Conservation (phyloP, 306 rosid species). For the Vigna angularis region DNA sequence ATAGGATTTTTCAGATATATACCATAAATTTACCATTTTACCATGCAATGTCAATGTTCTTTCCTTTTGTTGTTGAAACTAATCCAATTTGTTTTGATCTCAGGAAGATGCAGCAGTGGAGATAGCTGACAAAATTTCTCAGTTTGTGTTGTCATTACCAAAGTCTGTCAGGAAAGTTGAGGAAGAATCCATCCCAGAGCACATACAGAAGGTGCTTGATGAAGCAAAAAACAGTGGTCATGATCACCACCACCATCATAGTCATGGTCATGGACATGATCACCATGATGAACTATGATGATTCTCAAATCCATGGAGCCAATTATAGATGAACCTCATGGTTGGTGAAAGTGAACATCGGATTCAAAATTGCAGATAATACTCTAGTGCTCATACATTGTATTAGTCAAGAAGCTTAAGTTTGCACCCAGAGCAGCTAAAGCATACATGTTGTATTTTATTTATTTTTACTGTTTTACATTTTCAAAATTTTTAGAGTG, state of each 20-base stretch:
- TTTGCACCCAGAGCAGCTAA: not conserved
- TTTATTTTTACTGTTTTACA: constrained; percentile 13
- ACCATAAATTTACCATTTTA: constrained; percentile 9
- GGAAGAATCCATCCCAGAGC: constrained; percentile 74
- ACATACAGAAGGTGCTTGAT: constrained; percentile 65
- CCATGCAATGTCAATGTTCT: constrained; percentile 7
- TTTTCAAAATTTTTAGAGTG: constrained; percentile 31
- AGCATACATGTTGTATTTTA: constrained; percentile 41
- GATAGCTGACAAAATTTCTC: constrained; percentile 69
- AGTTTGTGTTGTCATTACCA: constrained; percentile 79
- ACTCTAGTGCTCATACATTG: constrained; percentile 26
- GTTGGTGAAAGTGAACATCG: constrained; percentile 52
- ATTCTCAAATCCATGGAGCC: constrained; percentile 49
- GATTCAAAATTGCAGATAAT: not conserved
- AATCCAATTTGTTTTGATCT: constrained; percentile 32
- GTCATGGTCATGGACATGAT: constrained; percentile 50
- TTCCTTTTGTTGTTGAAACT: constrained; percentile 22
- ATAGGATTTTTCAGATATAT: too few relatives aligned
- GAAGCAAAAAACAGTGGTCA: constrained; percentile 59
- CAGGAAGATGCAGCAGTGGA: constrained; percentile 79
- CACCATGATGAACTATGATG: constrained; percentile 43
- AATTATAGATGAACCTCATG: constrained; percentile 66
- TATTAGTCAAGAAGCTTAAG: constrained; percentile 1
- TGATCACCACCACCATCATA: constrained; percentile 42
- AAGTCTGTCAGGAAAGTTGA: constrained; percentile 66